Evolutionary conservation across 2,329 filamentous ascomycete species (phyloP), one percentile per base, ranked within the genome.

Genomic region (Botrytis paeoniae): DNA sequence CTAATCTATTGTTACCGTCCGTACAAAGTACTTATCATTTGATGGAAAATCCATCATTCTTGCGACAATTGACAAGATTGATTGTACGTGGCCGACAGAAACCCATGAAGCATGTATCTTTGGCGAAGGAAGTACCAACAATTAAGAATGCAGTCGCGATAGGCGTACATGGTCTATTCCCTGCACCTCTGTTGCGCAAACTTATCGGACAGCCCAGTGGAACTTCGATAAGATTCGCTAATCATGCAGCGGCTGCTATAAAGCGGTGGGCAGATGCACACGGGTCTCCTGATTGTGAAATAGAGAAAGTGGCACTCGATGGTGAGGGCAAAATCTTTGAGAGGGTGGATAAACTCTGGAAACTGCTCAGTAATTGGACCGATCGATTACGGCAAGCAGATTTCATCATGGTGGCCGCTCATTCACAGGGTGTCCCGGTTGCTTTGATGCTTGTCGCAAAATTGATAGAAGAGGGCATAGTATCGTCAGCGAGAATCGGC

Each of bases 341-440:
- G 75, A 89, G 96, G 10, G 94, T 98, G 1, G 93, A 97, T 74
- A 93, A 97, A 57, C 84, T 99, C 10, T 99, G 96, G 96, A 97
- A 95, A 82, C 86, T 98, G 16, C 86, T 99, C 72, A 86, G 98
- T 41, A 98, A 98, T 81, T 97, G 94, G 93, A 93, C 98, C 76
- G 94, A 97, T 54, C 91, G 95, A 76, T 92, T 99, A 45, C 90
- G 93, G 69, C 88, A 88, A 70, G 95, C 96, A 0, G 96, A 99
- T 82, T 91, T 98, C 75, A 91, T 99, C 60, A 83, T 99, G 57
- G 85, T 99, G n/a, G 94, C 94, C 4, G 97, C 94, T 74, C 96
- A 99, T 81, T 97, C 94, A 4, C 96, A 99, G 82, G 96, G 96
- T 35, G 96, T 98, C 0, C 96, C 96, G 0, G 96, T 99, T 0